These are phyloP conservation scores for Parasarocladium wereldwijsianum DNA, from an alignment of 2,329 filamentous ascomycete species.

Conservation along the genomic window DNA sequence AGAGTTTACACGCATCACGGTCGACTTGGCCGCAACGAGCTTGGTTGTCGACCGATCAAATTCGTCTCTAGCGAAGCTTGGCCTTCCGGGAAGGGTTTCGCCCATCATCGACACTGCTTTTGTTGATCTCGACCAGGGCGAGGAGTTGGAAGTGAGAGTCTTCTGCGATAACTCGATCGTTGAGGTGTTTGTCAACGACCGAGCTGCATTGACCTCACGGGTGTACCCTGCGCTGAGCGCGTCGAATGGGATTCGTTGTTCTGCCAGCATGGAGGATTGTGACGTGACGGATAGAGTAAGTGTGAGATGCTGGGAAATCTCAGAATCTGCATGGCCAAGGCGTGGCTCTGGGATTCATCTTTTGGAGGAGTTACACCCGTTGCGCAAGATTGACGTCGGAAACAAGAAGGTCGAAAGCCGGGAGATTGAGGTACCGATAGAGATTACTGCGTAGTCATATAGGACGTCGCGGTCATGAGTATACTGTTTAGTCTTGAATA, in stretches of 20 bases:
- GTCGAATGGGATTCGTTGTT: background rate
- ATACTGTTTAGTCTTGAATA: too few species aligned
- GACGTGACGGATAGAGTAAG: too few species aligned
- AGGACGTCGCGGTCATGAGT: too few species aligned
- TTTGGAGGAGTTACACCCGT: constrained; percentile 3
- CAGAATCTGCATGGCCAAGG: constrained; percentile 1
- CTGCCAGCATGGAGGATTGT: too few species aligned
- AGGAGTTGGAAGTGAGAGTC: constrained; percentile 1
- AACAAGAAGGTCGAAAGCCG: too few species aligned
- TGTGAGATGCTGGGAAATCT: too few species aligned
- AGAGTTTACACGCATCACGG: constrained; percentile 1
- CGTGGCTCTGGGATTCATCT: background rate
- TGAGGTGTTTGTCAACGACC: constrained; percentile 3
- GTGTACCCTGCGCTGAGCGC: constrained; percentile 1
- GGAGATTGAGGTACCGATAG: too few species aligned
- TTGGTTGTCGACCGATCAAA: background rate
- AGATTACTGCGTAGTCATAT: too few species aligned
- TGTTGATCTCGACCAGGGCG: background rate
- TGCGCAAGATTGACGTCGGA: too few species aligned
- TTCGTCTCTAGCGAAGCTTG: background rate
- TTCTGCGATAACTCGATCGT: constrained; percentile 2
- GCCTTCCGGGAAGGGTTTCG: background rate
- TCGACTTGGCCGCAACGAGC: background rate
- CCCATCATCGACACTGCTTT: background rate
- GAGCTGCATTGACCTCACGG: constrained; percentile 1